phyloP scores from a whole-genome alignment of 2,329 filamentous ascomycete species.

The Xylaria sp. region DNA sequence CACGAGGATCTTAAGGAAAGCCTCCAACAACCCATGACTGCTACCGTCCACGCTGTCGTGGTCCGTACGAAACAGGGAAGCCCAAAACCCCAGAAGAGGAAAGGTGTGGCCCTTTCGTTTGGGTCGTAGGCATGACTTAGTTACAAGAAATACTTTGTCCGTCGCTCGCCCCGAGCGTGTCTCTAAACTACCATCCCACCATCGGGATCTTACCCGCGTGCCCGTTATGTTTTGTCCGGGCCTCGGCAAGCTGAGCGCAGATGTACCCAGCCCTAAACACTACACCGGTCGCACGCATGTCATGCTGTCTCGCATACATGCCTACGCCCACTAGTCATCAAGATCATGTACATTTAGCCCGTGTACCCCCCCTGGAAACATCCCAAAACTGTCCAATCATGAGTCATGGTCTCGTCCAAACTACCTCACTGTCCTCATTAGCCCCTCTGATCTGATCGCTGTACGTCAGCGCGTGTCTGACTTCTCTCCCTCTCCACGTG shows the following conservation, averaged over 20 bases:
- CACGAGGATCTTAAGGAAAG: slow-evolving; percentile 40
- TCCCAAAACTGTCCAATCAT: slow-evolving; percentile 63
- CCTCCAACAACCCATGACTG: slow-evolving; percentile 34
- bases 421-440: slow-evolving; percentile 50
- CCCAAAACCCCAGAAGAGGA: slow-evolving; percentile 51
- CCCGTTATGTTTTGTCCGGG: slow-evolving; percentile 35
- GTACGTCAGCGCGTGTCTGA: slow-evolving; percentile 44
- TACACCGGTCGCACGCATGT: slow-evolving; percentile 47
- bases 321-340: slow-evolving; percentile 44
- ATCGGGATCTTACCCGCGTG: slow-evolving; percentile 32
- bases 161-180: slow-evolving; percentile 49
- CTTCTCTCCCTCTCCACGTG: slow-evolving; percentile 42
- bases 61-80: slow-evolving; percentile 52
- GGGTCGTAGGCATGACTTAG: slow-evolving; percentile 40
- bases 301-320: slow-evolving; percentile 45
- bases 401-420: slow-evolving; percentile 61
- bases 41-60: slow-evolving; percentile 40
- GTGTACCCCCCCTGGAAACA: slow-evolving; percentile 48
- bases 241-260: slow-evolving; percentile 44
- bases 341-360: slow-evolving; percentile 60
- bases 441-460: slow-evolving; percentile 41
- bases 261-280: slow-evolving; percentile 41
- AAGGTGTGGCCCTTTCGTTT: slow-evolving; percentile 47
- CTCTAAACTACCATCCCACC: slow-evolving; percentile 43
- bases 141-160: slow-evolving; percentile 47